Percentiles rank a stretch among this genome's conserved stretches.
These are phyloP conservation scores for Fusarium lyarnte DNA, from an alignment of 2,329 filamentous ascomycete species.

Conservation along the genomic window DNA sequence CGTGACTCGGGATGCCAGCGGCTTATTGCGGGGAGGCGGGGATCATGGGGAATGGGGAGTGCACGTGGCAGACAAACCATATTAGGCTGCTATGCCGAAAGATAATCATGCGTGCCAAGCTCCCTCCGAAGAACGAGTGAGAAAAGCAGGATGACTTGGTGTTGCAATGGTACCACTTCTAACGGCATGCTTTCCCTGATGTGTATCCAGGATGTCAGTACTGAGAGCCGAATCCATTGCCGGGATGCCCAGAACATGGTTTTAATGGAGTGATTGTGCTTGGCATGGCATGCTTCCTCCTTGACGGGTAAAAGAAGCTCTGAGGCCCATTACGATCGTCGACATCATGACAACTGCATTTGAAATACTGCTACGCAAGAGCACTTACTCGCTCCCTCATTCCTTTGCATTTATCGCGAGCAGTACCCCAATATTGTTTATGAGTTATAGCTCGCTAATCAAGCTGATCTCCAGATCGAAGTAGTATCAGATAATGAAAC, in stretches of 20 bases:
- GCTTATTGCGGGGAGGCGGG: not conserved
- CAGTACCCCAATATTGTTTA: rapidly evolving
- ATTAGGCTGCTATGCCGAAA: not conserved
- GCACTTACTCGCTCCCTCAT: too few species aligned
- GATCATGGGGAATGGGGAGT: not conserved
- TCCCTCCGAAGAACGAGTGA: rapidly evolving
- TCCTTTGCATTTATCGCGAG: too few species aligned
- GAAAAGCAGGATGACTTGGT: not conserved
- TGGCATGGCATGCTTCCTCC: not conserved
- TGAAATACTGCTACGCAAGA: too few species aligned
- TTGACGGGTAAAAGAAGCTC: not conserved
- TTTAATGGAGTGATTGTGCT: not conserved
- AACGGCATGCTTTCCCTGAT: rapidly evolving
- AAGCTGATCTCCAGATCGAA: not conserved
- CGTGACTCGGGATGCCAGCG: not conserved
- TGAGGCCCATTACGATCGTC: too few species aligned
- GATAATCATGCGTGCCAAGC: not conserved
- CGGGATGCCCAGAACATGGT: not conserved
- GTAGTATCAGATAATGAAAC: not conserved
- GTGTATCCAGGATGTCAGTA: not conserved
- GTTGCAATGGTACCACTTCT: not conserved
- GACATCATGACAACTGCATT: too few species aligned
- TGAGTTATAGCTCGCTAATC: not conserved
- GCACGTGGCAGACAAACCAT: not conserved
- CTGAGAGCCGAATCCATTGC: not conserved